Percentiles rank a stretch among this genome's conserved stretches.
Conservation (phyloP, 345 rosid genomes). For the Lepidium sativum region DNA sequence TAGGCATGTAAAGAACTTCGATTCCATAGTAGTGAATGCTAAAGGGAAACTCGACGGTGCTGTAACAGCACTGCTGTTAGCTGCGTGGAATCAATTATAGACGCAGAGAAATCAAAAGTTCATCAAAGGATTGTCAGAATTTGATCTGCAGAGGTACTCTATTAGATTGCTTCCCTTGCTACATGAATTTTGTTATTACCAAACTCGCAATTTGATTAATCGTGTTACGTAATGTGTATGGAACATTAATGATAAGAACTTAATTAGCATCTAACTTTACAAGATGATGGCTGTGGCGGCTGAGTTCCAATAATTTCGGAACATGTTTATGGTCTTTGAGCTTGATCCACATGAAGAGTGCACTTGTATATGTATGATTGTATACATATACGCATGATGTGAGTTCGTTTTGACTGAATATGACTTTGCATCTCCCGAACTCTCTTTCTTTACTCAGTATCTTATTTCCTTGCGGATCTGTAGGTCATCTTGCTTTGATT, state of each 20-base stretch:
- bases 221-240: background rate
- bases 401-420: conserved; percentile 5
- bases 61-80: conserved; percentile 68
- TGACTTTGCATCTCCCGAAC: background rate
- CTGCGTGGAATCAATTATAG: conserved; percentile 62
- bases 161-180: too few species aligned
- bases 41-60: conserved; percentile 72
- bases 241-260: too few species aligned
- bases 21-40: conserved; percentile 79
- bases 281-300: too few species aligned
- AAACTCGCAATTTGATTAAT: background rate
- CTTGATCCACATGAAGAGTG: too few species aligned
- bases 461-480: background rate
- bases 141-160: conserved; percentile 20
- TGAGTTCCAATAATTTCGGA: too few species aligned
- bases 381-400: too few species aligned
- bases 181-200: background rate
- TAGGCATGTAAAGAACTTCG: conserved; percentile 53
- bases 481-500: conserved; percentile 86
- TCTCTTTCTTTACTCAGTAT: background rate
- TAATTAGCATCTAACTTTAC: too few species aligned
- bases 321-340: too few species aligned
- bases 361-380: conserved; percentile 2
- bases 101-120: conserved; percentile 92
- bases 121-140: conserved; percentile 53